These are phyloP conservation scores for Cyberlindnera subsufficiens DNA, from an alignment of 805 yeast species.

Conservation along the genomic window DNA sequence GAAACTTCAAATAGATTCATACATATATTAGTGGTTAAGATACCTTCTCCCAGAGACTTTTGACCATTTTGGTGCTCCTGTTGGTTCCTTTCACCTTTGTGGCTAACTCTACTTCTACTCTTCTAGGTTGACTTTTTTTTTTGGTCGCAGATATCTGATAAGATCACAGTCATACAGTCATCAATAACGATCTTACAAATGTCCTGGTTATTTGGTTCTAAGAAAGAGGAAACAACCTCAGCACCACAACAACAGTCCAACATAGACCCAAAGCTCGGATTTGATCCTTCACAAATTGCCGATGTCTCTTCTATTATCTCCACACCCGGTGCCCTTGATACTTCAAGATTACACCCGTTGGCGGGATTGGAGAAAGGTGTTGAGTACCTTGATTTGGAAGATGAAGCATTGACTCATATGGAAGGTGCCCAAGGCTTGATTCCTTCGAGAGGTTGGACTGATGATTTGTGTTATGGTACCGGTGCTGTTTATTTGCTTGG, in stretches of 20 bases:
- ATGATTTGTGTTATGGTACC: constrained; percentile 95
- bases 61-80: too few relatives aligned
- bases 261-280: constrained; percentile 35
- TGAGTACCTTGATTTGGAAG: constrained; percentile 86
- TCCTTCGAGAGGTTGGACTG: constrained; percentile 97
- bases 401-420: constrained; percentile 64
- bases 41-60: too few relatives aligned
- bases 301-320: constrained; percentile 60
- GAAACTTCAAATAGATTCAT: too few relatives aligned
- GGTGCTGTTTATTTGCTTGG: constrained; percentile 90
- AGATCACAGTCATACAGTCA: background rate
- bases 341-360: constrained; percentile 77
- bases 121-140: too few relatives aligned
- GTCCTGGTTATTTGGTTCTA: constrained; percentile 27
- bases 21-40: too few relatives aligned
- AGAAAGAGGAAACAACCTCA: constrained; percentile 19
- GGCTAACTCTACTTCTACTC: too few relatives aligned
- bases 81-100: too few relatives aligned
- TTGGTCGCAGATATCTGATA: too few relatives aligned
- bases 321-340: constrained; percentile 58
- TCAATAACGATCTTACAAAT: constrained; percentile 5
- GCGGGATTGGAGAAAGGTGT: constrained; percentile 89
- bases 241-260: constrained; percentile 5
- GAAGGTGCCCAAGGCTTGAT: constrained; percentile 88
- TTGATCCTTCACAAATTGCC: constrained; percentile 58